These are phyloP conservation scores for Lentinula sp. DNA, from an alignment of 768 basidiomycete species.

Conservation along the genomic window DNA sequence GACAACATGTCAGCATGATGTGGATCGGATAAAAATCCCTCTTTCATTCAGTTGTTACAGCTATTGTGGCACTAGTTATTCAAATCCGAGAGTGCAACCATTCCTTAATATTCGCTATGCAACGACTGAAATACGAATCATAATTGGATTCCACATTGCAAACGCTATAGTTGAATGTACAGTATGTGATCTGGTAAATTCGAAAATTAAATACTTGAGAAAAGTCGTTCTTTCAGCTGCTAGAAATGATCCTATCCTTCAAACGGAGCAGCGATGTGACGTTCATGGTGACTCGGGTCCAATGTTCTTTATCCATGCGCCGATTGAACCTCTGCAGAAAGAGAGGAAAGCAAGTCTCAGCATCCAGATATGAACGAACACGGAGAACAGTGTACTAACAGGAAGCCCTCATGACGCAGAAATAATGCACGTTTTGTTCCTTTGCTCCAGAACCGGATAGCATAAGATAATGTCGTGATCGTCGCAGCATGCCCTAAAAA, in stretches of 20 bases:
- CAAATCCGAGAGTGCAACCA: background rate
- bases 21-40: background rate
- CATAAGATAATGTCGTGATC: conserved; percentile 95
- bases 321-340: conserved; percentile 72
- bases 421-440: conserved; percentile 96
- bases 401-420: conserved; percentile 94
- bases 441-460: conserved; percentile 99
- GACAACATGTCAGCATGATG: background rate
- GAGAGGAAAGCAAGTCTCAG: conserved; percentile 6
- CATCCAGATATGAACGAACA: background rate
- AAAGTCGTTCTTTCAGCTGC: no score
- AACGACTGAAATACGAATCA: no score
- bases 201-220: no score
- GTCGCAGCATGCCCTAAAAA: conserved; percentile 87
- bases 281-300: conserved; percentile 31
- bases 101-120: background rate
- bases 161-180: no score
- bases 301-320: conserved; percentile 98
- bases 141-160: background rate
- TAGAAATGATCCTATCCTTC: no score
- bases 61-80: background rate
- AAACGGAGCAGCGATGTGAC: background rate
- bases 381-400: conserved; percentile 50
- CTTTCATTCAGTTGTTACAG: background rate
- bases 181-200: no score